Conservation (phyloP, 2,329 filamentous ascomycete species). For the Penicillium sp. region DNA sequence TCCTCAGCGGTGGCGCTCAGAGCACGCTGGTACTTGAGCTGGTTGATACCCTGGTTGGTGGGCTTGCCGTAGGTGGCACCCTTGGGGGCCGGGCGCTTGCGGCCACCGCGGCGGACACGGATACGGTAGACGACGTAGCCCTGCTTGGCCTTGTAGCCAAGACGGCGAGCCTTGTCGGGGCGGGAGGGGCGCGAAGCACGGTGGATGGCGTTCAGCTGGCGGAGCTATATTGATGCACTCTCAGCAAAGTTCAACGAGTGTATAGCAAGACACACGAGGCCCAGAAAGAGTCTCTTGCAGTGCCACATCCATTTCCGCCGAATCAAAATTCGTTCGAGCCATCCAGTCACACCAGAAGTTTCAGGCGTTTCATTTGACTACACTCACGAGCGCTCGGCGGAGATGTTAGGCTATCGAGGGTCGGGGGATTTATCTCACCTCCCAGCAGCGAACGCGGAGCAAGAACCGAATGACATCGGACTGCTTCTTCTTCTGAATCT, state of each 20-base stretch:
- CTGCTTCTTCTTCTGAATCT: conserved; percentile 99
- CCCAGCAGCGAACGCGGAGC: conserved; percentile 99
- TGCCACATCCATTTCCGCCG: conserved; percentile 47
- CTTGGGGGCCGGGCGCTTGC: conserved; percentile 94
- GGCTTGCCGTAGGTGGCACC: conserved; percentile 99
- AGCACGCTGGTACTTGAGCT: conserved; percentile 99
- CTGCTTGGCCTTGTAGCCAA: conserved; percentile 99
- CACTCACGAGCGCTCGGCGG: conserved; percentile 35
- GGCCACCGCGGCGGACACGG: conserved; percentile 95
- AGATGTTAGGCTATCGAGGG: conserved; percentile 35
- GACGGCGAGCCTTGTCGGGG: conserved; percentile 99
- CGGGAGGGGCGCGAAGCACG: conserved; percentile 95
- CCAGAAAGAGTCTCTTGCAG: conserved; percentile 25
- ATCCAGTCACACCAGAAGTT: conserved; percentile 30
- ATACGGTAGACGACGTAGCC: conserved; percentile 99
- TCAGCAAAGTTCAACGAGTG: conserved; percentile 99
- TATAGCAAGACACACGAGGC: conserved; percentile 66
- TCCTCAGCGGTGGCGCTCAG: conserved; percentile 97
- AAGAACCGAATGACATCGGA: conserved; percentile 99
- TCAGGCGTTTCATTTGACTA: conserved; percentile 30
- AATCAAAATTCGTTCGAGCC: conserved; percentile 28
- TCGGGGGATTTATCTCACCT: conserved; percentile 55
- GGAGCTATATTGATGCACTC: conserved; percentile 99
- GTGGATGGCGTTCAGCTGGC: conserved; percentile 99
- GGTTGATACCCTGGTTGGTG: conserved; percentile 99